These are phyloP conservation scores for Solanum peruvianum DNA, from an alignment of 257 asterid species.

Conservation along the genomic window DNA sequence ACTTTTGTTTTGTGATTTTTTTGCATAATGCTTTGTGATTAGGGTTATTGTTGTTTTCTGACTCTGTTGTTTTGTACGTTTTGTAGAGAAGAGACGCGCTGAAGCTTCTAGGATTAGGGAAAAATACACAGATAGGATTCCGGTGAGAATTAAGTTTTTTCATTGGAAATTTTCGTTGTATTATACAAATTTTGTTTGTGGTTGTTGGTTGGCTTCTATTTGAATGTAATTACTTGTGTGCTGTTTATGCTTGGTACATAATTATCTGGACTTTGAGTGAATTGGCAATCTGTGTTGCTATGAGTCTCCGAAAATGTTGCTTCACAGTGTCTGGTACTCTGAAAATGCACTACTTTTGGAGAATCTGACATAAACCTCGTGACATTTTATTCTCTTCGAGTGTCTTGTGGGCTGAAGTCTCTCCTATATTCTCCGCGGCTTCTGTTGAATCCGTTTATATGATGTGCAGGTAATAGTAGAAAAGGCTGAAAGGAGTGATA, in stretches of 20 bases:
- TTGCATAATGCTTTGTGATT: background rate
- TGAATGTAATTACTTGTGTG: background rate
- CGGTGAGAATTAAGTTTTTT: constrained; percentile 9
- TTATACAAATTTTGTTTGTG: background rate
- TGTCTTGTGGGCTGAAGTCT: background rate
- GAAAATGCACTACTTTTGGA: background rate
- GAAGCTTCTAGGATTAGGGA: constrained; percentile 35
- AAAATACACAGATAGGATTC: constrained; percentile 29
- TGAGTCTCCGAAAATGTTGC: background rate
- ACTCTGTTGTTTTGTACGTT: background rate
- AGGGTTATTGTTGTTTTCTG: background rate
- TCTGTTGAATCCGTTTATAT: background rate
- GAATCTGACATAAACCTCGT: accelerated
- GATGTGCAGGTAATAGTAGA: constrained; percentile 25
- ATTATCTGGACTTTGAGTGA: background rate
- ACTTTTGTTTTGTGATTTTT: background rate
- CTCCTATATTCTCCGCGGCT: background rate
- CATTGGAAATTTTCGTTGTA: background rate
- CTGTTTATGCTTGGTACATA: background rate
- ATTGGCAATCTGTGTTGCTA: background rate
- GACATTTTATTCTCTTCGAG: background rate
- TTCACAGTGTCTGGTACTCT: background rate
- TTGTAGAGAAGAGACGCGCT: constrained; percentile 25
- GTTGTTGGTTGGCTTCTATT: background rate
- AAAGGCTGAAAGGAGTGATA: constrained; percentile 27